A percentile compares a stretch with the other conserved stretches of the same genome.
These are phyloP conservation scores for Coemansia sp. DNA, from an alignment of 192 early-diverging fungal species.

Conservation along the genomic window DNA sequence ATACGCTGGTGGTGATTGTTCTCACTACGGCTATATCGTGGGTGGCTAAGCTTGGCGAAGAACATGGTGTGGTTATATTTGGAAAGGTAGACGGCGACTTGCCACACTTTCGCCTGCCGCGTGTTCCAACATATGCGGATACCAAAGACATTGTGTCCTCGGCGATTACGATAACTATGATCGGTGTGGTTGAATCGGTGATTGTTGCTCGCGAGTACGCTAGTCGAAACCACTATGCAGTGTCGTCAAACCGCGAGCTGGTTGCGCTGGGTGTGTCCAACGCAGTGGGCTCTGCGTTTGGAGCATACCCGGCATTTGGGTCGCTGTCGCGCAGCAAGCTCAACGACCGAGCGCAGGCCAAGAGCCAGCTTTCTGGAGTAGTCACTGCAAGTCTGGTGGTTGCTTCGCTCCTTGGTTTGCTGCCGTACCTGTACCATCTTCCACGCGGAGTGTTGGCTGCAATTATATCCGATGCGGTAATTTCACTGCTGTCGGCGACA, in stretches of 20 bases:
- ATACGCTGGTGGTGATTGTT: constrained; percentile 87
- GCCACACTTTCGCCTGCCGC: constrained; percentile 57
- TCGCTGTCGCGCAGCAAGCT: constrained; percentile 90
- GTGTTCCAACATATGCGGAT: constrained; percentile 63
- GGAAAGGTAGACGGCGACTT: constrained; percentile 70
- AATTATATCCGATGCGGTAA: constrained; percentile 81
- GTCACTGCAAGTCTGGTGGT: constrained; percentile 76
- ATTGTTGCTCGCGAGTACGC: constrained; percentile 93
- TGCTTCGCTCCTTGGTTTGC: constrained; percentile 75
- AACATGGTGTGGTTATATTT: constrained; percentile 73
- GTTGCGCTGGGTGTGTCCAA: constrained; percentile 94
- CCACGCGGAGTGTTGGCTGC: constrained; percentile 78
- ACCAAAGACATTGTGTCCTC: constrained; percentile 73
- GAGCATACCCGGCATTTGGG: constrained; percentile 79
- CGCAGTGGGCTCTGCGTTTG: constrained; percentile 77
- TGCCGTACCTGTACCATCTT: constrained; percentile 82
- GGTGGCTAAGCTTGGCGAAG: constrained; percentile 49
- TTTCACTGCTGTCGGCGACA: constrained; percentile 73
- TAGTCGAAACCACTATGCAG: constrained; percentile 84
- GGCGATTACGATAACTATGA: constrained; percentile 86
- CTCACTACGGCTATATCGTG: constrained; percentile 73
- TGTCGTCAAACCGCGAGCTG: constrained; percentile 94
- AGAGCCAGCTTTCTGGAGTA: constrained; percentile 85
- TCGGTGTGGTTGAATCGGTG: constrained; percentile 97
- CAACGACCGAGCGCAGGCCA: constrained; percentile 90